phyloP scores from a whole-genome alignment of 371 early-diverging fungal species.

The Rhizopus arrhizus region DNA sequence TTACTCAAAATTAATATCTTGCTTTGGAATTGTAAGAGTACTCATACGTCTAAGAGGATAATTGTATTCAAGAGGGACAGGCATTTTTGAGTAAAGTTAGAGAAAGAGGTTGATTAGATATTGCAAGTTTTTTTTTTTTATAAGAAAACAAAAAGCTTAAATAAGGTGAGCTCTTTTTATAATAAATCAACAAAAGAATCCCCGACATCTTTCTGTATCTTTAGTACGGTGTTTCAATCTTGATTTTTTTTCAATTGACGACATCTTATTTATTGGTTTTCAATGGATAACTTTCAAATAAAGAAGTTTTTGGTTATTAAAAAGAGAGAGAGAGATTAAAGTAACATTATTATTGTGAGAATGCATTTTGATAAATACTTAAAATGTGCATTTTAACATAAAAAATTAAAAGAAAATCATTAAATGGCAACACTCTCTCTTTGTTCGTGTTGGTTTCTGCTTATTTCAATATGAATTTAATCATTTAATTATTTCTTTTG shows the following conservation, averaged over 20 bases:
- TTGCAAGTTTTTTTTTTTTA: neutral
- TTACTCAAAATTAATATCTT: conserved; percentile 37
- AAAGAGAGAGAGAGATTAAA: neutral
- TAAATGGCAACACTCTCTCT: neutral
- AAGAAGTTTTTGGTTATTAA: neutral
- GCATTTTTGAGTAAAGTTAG: conserved; percentile 27
- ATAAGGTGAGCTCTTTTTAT: neutral
- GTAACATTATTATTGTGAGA: neutral
- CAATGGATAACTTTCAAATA: neutral
- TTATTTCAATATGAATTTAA: neutral
- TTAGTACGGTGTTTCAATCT: conserved; percentile 1
- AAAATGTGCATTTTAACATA: no score
- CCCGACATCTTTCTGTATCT: neutral
- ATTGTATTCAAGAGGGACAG: conserved; percentile 42
- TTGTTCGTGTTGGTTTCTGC: no score
- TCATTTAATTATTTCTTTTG: neutral
- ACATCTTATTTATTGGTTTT: neutral
- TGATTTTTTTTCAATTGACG: neutral
- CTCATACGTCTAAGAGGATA: conserved; percentile 43
- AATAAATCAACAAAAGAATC: neutral
- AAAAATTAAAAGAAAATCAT: no score
- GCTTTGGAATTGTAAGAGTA: conserved; percentile 43
- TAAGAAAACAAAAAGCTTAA: neutral
- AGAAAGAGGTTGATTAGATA: neutral
- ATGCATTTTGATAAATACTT: neutral